Percentiles rank a stretch among this genome's conserved stretches.
phyloP scores from a whole-genome alignment of 2,329 filamentous ascomycete genomes.

The Alternaria burnsii region DNA sequence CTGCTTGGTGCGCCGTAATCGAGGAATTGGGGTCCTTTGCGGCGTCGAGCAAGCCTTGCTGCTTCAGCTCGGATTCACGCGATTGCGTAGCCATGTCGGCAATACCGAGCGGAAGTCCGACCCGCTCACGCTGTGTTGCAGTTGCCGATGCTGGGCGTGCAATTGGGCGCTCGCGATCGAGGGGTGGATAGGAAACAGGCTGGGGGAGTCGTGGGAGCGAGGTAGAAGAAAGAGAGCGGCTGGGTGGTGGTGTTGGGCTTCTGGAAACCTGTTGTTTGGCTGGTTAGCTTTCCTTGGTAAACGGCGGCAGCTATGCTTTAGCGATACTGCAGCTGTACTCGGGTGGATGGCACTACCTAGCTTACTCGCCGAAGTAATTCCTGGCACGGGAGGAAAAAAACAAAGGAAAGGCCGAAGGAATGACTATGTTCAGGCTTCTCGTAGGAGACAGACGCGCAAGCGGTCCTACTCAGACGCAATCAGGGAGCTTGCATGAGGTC shows the following conservation, averaged over 20 bases:
- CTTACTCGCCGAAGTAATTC: slow-evolving; percentile 8
- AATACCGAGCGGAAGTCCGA: slow-evolving; percentile 19
- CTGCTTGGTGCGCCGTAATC: slow-evolving; percentile 74
- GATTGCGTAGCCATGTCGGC: slow-evolving; percentile 41
- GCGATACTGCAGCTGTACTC: slow-evolving; percentile 15
- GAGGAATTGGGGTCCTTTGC: slow-evolving; percentile 74
- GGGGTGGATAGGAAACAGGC: background rate
- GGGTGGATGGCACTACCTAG: slow-evolving; percentile 9
- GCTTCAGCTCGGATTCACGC: slow-evolving; percentile 73
- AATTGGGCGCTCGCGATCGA: slow-evolving; percentile 17
- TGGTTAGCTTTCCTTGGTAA: slow-evolving; percentile 14
- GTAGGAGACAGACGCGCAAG: slow-evolving; percentile 9
- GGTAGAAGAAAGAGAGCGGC: slow-evolving; percentile 6
- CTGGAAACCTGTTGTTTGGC: slow-evolving; percentile 18
- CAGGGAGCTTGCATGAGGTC: slow-evolving; percentile 14
- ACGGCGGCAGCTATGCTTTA: slow-evolving; percentile 19
- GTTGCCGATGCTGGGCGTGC: slow-evolving; percentile 9
- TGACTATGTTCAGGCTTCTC: background rate
- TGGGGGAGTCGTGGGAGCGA: background rate
- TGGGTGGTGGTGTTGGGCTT: slow-evolving; percentile 3
- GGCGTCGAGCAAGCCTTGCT: slow-evolving; percentile 80
- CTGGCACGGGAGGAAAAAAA: slow-evolving; percentile 7
- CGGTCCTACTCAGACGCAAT: slow-evolving; percentile 4
- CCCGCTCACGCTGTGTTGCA: slow-evolving; percentile 7
- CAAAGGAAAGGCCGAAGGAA: slow-evolving; percentile 10